Evolutionary conservation across 768 basidiomycete species (phyloP).

Genomic region (Epithele typhae): DNA sequence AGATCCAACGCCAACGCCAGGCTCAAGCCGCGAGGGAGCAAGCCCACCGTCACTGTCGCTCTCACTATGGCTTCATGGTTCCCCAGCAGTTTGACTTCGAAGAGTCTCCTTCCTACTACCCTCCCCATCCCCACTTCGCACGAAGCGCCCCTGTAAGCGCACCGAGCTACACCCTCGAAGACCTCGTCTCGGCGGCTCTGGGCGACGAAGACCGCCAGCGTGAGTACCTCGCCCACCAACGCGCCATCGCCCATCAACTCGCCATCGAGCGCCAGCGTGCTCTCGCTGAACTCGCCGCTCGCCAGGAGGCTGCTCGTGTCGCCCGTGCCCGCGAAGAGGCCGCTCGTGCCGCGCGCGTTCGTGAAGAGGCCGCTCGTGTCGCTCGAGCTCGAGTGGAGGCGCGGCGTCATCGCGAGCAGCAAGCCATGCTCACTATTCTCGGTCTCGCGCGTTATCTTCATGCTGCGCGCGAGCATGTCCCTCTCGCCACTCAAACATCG

Average conservation of each 20-base stretch:
- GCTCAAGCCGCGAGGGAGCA: constrained; percentile 1
- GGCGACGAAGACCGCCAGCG: constrained; percentile 12
- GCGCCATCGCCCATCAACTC: constrained; percentile 6
- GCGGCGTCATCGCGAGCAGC: background rate
- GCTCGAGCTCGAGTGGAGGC: background rate
- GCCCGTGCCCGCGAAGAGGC: background rate
- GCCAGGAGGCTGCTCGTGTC: background rate
- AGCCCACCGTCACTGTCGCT: background rate
- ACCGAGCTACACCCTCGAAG: background rate
- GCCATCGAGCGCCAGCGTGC: background rate
- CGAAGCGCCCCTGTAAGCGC: background rate
- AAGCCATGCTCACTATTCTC: background rate
- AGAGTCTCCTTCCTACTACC: constrained; percentile 9
- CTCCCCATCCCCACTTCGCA: background rate
- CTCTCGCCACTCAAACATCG: too few species aligned
- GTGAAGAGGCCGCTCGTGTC: background rate
- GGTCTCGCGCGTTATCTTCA: background rate
- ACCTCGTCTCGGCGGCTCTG: constrained; percentile 1
- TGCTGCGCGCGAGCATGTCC: background rate
- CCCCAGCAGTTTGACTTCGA: constrained; percentile 12
- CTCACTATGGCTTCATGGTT: constrained; percentile 1
- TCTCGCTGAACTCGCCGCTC: background rate
- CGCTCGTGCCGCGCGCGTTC: background rate
- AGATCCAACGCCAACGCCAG: constrained; percentile 11
- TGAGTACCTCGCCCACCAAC: constrained; percentile 1